Conservation (phyloP, 1,284 basidiomycete species). For the Phlebopus sp. region DNA sequence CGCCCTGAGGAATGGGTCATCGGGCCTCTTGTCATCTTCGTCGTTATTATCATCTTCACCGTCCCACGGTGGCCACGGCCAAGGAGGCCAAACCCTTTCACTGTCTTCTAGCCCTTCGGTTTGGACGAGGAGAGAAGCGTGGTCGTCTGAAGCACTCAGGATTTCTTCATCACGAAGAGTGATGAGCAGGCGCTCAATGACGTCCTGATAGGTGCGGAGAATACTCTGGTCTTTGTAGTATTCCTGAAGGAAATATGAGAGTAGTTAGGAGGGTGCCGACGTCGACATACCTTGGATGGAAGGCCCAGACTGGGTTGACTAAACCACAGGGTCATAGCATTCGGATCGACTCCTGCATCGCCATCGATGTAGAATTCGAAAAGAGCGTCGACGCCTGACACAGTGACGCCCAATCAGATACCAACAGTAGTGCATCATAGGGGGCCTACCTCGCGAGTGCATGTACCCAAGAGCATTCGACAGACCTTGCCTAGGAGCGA, state of each 20-base stretch:
- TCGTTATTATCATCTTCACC: constrained; percentile 55
- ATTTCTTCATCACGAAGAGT: constrained; percentile 53
- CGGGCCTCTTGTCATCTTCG: constrained; percentile 39
- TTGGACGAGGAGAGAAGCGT: constrained; percentile 20
- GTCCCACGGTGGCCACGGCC: constrained; percentile 86
- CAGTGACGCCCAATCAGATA: constrained; percentile 3
- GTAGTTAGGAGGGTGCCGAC: constrained; percentile 1
- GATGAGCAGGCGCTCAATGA: constrained; percentile 67
- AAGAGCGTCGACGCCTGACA: constrained; percentile 69
- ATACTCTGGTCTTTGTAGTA: constrained; percentile 85
- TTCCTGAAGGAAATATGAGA: constrained; percentile 48
- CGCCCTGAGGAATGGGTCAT: constrained; percentile 43
- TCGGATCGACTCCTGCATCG: constrained; percentile 87
- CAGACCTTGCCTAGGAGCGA: constrained; percentile 45
- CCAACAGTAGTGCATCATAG: not conserved
- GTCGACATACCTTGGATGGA: constrained; percentile 70
- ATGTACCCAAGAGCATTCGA: constrained; percentile 85
- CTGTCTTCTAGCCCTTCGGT: constrained; percentile 47
- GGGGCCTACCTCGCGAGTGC: constrained; percentile 71
- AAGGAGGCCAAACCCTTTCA: constrained; percentile 70
- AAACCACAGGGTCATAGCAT: constrained; percentile 84
- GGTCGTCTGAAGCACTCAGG: constrained; percentile 13
- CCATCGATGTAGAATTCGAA: constrained; percentile 84
- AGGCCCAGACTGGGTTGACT: constrained; percentile 83
- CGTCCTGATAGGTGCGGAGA: constrained; percentile 66